These are phyloP conservation scores for Eutrema yunnanense DNA, from an alignment of 345 rosid genomes.

Conservation along the genomic window DNA sequence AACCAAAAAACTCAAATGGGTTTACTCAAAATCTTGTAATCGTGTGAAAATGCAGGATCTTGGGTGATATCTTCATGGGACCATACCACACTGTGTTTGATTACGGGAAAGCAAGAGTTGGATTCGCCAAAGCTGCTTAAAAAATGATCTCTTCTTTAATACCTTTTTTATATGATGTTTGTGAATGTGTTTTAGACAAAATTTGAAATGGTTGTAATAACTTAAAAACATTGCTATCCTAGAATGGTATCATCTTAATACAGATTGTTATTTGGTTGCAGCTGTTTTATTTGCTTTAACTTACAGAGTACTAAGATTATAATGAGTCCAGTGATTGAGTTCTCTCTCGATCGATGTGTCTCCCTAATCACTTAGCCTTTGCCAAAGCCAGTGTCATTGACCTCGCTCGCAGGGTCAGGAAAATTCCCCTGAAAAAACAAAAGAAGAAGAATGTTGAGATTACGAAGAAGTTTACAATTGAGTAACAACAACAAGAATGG, in stretches of 20 bases:
- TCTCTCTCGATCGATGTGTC: not conserved
- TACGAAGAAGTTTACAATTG: not conserved
- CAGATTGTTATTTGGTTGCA: conserved; percentile 16
- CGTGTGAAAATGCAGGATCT: conserved; percentile 50
- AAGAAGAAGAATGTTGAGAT: not conserved
- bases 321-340: not conserved
- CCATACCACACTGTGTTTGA: conserved; percentile 82
- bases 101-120: conserved; percentile 66
- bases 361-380: conserved; percentile 34
- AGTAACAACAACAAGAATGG: not conserved
- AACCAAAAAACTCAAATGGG: not conserved
- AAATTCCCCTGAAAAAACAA: conserved; percentile 71
- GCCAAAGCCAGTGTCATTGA: conserved; percentile 46
- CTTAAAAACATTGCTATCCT: conserved; percentile 12
- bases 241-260: conserved; percentile 13
- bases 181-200: conserved; percentile 19
- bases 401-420: conserved; percentile 69
- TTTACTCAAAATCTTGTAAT: not conserved
- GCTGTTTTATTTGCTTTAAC: not conserved
- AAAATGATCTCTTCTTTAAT: not conserved
- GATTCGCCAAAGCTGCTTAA: conserved; percentile 88
- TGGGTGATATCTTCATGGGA: conserved; percentile 97
- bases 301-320: not conserved
- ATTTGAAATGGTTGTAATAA: conserved; percentile 26
- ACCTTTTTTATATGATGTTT: conserved; percentile 17